Evolutionary conservation across 768 basidiomycete species (phyloP), one percentile per base, ranked within the genome.

Genomic region (Coprinopsis strossmayeri): DNA sequence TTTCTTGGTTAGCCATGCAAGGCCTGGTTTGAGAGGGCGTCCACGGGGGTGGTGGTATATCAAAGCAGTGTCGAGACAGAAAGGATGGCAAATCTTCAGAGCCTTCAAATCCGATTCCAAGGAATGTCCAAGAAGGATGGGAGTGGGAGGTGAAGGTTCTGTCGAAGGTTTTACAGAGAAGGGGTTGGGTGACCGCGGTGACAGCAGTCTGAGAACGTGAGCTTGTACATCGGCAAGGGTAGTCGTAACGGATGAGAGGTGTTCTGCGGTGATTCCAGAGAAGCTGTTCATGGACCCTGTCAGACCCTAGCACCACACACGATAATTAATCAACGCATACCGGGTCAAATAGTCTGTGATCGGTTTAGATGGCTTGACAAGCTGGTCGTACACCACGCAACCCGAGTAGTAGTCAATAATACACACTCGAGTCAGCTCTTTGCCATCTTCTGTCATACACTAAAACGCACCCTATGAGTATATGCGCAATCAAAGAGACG

Each of bases 1-100:
- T 61, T 91, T 91, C 60, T 89, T 88, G 38, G 91, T 90, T 38
- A 99, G 79, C 92, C 92, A 97, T n/a, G 93, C 93, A 5, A 99
- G 76, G 1, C 90, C 91, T 0, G 95, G 91, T 67, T 97, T 98
- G 53, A 91, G 79, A 0, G 95, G 93, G 34, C 91, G 79, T 1
- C 95, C 93, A 17, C 91, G 84, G 0, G 95, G 91, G 66, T 99
- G 95, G 60, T 93, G 87, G 67, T 84, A 99, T 9, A 86, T 63
- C 3, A 99, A 60, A 0, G 92, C 88, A 1, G 95, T 97, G 61
- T 99, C 95, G 58, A 97, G 88, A 60, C 91, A 91, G 44, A 77
- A 69, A 0, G 92, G 82, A 59, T 97, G 93, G 54, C 82, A 79
- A 28, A 95, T 76, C 55, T 88, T 90, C 52, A 99, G 78, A 0